These are phyloP conservation scores for Oryza rufipogon DNA, from an alignment of 176 grass and related monocot species.

Conservation along the genomic window DNA sequence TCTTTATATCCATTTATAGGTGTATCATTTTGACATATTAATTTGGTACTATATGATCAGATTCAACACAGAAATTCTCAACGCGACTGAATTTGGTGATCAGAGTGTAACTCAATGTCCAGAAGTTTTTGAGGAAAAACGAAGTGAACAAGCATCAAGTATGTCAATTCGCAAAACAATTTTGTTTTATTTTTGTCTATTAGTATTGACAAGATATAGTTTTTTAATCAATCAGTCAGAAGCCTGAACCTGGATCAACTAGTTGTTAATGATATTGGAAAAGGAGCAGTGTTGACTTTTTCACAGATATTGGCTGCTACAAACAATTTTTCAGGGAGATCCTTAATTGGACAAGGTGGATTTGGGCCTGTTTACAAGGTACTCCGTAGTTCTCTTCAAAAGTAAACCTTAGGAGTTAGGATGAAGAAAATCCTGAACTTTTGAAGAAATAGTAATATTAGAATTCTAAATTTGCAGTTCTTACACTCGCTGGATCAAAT, in stretches of 20 bases:
- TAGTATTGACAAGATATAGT: background rate
- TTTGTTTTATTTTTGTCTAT: background rate
- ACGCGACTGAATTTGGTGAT: background rate
- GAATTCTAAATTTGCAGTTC: background rate
- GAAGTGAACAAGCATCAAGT: background rate
- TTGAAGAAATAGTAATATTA: background rate
- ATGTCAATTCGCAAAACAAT: conserved; percentile 3
- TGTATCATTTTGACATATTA: background rate
- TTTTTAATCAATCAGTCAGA: conserved; percentile 24
- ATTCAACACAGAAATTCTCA: background rate
- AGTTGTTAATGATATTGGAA: background rate
- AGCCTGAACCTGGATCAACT: background rate
- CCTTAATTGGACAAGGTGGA: conserved; percentile 29
- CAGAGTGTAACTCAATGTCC: background rate
- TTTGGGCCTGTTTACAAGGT: conserved; percentile 47
- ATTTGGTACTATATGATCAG: background rate
- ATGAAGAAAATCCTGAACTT: background rate
- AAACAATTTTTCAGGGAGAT: conserved; percentile 13
- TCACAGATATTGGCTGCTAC: conserved; percentile 36
- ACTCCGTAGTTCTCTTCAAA: background rate
- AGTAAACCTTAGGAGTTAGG: background rate
- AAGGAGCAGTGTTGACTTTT: conserved; percentile 1
- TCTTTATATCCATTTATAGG: background rate
- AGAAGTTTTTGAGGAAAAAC: background rate
- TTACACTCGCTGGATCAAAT: background rate